Evolutionary conservation across 1,284 basidiomycete genomes (phyloP), one percentile per base, ranked within the genome.

Genomic region (Naganishia sp.): DNA sequence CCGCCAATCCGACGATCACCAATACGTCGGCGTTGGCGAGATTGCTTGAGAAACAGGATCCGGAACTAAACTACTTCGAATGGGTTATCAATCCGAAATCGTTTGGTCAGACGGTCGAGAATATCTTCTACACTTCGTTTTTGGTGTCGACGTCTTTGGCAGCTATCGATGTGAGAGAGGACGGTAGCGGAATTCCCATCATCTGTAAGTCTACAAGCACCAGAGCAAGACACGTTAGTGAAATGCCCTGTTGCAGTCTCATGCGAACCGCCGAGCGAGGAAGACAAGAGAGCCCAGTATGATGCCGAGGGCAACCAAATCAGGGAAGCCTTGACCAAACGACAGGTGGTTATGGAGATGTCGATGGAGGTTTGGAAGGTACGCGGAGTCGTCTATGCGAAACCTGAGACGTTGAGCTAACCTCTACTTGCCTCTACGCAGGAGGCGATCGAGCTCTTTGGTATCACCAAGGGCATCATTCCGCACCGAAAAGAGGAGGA

Each of bases 111-210:
- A 82, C 81, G 1, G 81, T 84, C 55, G 84, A 85, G 70, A 85
- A 85, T 69, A 72, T 83, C 57, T 85, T 85, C 70, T 84, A 82
- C 71, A 76, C 82, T 35, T 81, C 81, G 54, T 85, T 85, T 69
- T 72, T 85, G 31, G 75, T 84, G n/a, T 75, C 78, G 50, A 82
- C 84, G 41, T 81, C 81, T 13, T 74, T 73, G 55, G 81, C 77
- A 0, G 75, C 72, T 2, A 73, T 81, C 21, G 69, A 74, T 6
- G 70, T 74, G 10, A 72, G 74, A 9, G 69, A 73, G 11, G 69
- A 78, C 28, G 58, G 58, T 15, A 49, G 41, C 11, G 74, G 75
- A 1, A 77, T 82, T 56, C 74, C 81, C 0, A 73, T 81, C 9
- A 76, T 82, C 5, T 69, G 81, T 81, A 68, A 70, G 81, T 76